phyloP scores from a whole-genome alignment of 2,329 filamentous ascomycete genomes.

The Sporothrix brasiliensis region DNA sequence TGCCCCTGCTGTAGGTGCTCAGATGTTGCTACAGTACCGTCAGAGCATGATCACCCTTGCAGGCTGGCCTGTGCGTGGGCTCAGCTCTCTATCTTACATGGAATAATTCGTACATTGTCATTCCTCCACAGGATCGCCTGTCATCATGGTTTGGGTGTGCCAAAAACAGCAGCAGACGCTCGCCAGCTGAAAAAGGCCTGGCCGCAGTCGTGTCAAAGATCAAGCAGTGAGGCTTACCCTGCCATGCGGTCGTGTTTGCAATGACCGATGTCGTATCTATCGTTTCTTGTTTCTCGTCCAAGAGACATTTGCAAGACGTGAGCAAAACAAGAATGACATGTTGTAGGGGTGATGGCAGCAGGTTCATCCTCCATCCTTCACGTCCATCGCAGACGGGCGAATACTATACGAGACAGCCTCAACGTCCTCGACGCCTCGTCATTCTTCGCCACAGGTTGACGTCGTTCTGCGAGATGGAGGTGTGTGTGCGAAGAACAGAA shows the following conservation, averaged over 20 bases:
- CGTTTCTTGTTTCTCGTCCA: no score
- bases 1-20: background rate
- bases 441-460: slow-evolving; percentile 1
- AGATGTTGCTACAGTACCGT: no score
- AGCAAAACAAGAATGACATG: background rate
- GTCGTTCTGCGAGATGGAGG: background rate
- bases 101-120: no score
- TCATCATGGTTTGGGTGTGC: background rate
- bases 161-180: background rate
- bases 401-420: no score
- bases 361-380: no score
- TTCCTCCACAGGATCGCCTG: no score
- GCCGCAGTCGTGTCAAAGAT: background rate
- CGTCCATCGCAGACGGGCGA: no score
- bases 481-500: background rate
- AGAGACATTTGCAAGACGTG: no score
- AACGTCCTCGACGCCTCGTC: background rate
- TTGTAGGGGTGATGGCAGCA: no score
- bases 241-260: no score
- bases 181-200: background rate
- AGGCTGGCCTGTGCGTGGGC: slow-evolving; percentile 9
- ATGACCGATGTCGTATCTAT: no score
- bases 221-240: slow-evolving; percentile 2
- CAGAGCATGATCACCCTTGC: no score
- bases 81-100: background rate